Evolutionary conservation across 495 filamentous ascomycete species (phyloP).

Genomic region (Neurospora sp.): DNA sequence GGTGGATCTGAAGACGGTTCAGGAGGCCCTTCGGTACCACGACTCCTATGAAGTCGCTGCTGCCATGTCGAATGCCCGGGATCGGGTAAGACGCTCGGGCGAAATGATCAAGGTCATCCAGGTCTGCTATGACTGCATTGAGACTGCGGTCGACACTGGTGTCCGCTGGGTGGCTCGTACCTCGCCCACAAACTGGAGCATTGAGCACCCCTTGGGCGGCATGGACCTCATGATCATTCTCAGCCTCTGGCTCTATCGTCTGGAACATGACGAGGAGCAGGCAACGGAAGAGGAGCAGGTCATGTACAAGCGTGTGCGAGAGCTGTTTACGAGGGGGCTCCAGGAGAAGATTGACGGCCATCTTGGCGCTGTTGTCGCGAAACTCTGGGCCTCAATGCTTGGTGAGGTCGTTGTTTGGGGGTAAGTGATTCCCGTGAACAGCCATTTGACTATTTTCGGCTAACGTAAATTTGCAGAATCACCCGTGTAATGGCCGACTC

Average conservation of each 20-base stretch:
- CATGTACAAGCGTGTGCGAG: slow-evolving; percentile 93
- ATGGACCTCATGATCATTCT: slow-evolving; percentile 98
- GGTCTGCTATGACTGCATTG: slow-evolving; percentile 96
- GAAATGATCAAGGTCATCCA: slow-evolving; percentile 99
- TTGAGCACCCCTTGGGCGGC: slow-evolving; percentile 94
- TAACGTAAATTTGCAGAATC: slow-evolving; percentile 57
- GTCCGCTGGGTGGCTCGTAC: slow-evolving; percentile 97
- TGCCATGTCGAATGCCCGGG: slow-evolving; percentile 87
- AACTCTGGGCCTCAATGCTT: slow-evolving; percentile 95
- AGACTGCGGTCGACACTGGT: slow-evolving; percentile 86
- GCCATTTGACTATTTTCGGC: slow-evolving; percentile 17
- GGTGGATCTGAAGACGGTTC: slow-evolving; percentile 89
- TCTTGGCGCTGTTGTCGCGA: slow-evolving; percentile 85
- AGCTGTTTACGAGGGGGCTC: slow-evolving; percentile 81
- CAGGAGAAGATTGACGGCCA: slow-evolving; percentile 62
- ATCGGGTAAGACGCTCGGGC: slow-evolving; percentile 84
- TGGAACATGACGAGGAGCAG: slow-evolving; percentile 97
- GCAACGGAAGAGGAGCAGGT: slow-evolving; percentile 81
- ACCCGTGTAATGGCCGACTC: slow-evolving; percentile 97
- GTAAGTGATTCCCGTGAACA: slow-evolving; percentile 33
- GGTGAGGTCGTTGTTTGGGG: slow-evolving; percentile 99
- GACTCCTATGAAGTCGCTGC: slow-evolving; percentile 93
- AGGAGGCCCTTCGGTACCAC: slow-evolving; percentile 94
- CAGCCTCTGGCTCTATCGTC: slow-evolving; percentile 93
- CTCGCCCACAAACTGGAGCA: slow-evolving; percentile 96